Evolutionary conservation across 768 basidiomycete genomes (phyloP).

Genomic region (Tylopilus balloui): DNA sequence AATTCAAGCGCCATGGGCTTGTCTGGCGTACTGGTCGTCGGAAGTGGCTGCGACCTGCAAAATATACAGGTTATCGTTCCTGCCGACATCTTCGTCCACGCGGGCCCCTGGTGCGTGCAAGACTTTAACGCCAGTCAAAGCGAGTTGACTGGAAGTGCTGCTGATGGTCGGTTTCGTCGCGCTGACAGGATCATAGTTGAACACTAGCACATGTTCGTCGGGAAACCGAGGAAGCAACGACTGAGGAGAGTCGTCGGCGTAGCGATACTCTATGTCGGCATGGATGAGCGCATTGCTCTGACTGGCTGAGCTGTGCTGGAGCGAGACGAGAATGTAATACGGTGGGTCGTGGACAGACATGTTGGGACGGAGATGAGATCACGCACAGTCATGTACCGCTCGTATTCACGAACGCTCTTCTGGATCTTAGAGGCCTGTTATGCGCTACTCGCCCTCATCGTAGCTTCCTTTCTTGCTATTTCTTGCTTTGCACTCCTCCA

Average conservation of each 20-base stretch:
- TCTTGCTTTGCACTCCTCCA: slow-evolving; percentile 64
- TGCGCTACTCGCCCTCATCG: slow-evolving; percentile 45
- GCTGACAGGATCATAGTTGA: slow-evolving; percentile 57
- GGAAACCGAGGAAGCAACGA: slow-evolving; percentile 54
- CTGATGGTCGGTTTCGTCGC: slow-evolving; percentile 43
- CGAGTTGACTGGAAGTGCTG: slow-evolving; percentile 44
- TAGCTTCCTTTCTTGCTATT: slow-evolving; percentile 51
- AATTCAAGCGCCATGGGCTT: background rate
- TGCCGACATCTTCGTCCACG: slow-evolving; percentile 42
- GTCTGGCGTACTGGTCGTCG: slow-evolving; percentile 41
- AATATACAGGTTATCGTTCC: slow-evolving; percentile 71
- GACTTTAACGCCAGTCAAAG: slow-evolving; percentile 56
- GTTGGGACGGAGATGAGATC: background rate
- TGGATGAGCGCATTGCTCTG: slow-evolving; percentile 45
- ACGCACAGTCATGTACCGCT: slow-evolving; percentile 14
- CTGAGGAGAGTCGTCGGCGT: slow-evolving; percentile 72
- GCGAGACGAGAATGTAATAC: slow-evolving; percentile 60
- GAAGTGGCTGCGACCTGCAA: slow-evolving; percentile 54
- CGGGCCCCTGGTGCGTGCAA: slow-evolving; percentile 72
- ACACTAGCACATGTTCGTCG: slow-evolving; percentile 68
- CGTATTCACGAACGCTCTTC: slow-evolving; percentile 39
- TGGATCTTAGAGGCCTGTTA: slow-evolving; percentile 56
- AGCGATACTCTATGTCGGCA: slow-evolving; percentile 76
- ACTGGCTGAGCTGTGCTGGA: slow-evolving; percentile 34
- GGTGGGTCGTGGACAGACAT: slow-evolving; percentile 38